Evolutionary conservation across 192 early-diverging fungal genomes (phyloP).

Genomic region (Podila verticillata): DNA sequence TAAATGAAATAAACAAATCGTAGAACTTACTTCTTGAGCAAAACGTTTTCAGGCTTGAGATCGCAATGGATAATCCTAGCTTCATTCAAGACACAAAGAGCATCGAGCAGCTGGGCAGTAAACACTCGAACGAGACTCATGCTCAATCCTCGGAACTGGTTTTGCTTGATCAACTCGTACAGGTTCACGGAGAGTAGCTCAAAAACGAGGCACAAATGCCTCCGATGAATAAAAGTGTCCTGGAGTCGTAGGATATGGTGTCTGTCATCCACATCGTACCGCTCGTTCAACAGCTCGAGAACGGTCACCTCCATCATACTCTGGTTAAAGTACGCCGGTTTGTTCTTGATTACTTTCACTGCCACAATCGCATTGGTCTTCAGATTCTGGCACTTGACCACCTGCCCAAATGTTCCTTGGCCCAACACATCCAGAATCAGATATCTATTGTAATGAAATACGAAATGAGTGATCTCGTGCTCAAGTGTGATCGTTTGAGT

Average conservation of each 20-base stretch:
- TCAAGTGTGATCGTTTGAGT: background rate
- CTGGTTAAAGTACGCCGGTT: conserved; percentile 97
- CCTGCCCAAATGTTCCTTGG: conserved; percentile 98
- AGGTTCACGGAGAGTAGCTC: conserved; percentile 97
- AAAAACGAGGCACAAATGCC: conserved; percentile 97
- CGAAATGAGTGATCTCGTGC: too few species aligned
- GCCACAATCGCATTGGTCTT: conserved; percentile 93
- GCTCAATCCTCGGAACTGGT: conserved; percentile 93
- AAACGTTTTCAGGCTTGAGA: conserved; percentile 98
- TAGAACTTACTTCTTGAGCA: conserved; percentile 79
- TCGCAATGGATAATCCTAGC: conserved; percentile 97
- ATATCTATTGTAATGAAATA: conserved; percentile 65
- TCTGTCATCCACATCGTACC: conserved; percentile 86
- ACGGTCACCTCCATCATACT: conserved; percentile 97
- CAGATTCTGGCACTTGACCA: conserved; percentile 94
- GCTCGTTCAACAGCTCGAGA: conserved; percentile 88
- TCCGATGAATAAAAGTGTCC: conserved; percentile 92
- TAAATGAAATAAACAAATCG: background rate
- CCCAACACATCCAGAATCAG: conserved; percentile 94
- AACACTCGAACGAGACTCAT: conserved; percentile 95
- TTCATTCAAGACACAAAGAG: conserved; percentile 85
- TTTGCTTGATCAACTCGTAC: conserved; percentile 98
- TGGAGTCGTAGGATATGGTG: conserved; percentile 91
- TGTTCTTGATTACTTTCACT: conserved; percentile 99
- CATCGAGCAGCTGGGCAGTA: conserved; percentile 92